Conservation (phyloP, 176 grass and related monocot genomes). For the Triticum turgidum region DNA sequence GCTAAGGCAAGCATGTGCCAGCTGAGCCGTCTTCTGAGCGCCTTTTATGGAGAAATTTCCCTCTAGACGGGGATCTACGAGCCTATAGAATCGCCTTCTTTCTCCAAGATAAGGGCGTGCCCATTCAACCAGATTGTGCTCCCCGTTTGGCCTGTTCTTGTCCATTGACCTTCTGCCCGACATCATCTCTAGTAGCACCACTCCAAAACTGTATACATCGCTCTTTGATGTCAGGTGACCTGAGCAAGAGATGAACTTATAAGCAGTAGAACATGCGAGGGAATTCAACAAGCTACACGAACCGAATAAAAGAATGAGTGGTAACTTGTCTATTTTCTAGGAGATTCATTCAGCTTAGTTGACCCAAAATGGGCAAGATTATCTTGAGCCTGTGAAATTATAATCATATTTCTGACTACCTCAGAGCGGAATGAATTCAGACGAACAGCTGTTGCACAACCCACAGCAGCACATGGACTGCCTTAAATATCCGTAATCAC, state of each 20-base stretch:
- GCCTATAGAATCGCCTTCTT: conserved; percentile 66
- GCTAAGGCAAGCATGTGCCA: conserved; percentile 70
- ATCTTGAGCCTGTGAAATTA: not conserved
- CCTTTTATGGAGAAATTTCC: conserved; percentile 81
- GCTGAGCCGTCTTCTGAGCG: conserved; percentile 61
- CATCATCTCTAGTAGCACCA: conserved; percentile 88
- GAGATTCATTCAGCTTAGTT: conserved; percentile 15
- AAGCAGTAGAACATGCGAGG: conserved; percentile 16
- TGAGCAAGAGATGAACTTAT: conserved; percentile 29
- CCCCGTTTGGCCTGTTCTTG: conserved; percentile 89
- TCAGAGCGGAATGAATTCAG: not conserved
- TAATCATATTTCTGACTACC: conserved; percentile 15
- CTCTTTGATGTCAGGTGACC: conserved; percentile 89
- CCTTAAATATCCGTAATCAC: conserved; percentile 17
- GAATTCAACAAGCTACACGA: not conserved
- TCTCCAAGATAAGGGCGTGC: conserved; percentile 69
- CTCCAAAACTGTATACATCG: conserved; percentile 86
- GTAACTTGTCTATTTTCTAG: not conserved
- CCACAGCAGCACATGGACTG: conserved; percentile 25
- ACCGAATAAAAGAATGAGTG: not conserved
- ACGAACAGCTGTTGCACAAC: conserved; percentile 8
- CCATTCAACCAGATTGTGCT: conserved; percentile 93
- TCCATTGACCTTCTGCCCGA: conserved; percentile 78
- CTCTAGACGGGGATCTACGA: conserved; percentile 71
- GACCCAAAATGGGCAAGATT: not conserved